These are phyloP conservation scores for Sporisorium exsertum DNA, from an alignment of 1,284 basidiomycete genomes.

Conservation along the genomic window DNA sequence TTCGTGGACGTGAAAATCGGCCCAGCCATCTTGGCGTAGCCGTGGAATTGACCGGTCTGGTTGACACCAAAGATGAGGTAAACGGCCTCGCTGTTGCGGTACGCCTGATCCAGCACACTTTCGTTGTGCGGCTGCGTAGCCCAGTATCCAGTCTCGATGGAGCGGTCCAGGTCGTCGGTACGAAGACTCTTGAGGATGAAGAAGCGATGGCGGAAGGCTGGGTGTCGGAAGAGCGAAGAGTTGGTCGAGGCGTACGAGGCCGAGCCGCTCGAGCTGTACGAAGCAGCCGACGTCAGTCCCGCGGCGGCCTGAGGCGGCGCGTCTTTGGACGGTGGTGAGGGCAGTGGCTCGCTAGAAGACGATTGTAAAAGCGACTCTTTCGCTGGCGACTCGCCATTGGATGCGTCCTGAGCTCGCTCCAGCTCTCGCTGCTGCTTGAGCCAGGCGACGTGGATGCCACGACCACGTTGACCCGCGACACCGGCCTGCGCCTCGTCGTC, in stretches of 20 bases:
- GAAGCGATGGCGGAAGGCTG: conserved; percentile 84
- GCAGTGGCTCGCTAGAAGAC: conserved; percentile 21
- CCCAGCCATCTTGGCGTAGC: conserved; percentile 68
- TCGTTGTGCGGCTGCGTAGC: conserved; percentile 95
- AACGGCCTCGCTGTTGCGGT: conserved; percentile 85
- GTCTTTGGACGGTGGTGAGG: conserved; percentile 13
- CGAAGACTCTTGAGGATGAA: conserved; percentile 87
- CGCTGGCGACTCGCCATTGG: not conserved
- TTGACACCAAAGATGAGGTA: conserved; percentile 91
- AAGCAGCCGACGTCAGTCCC: conserved; percentile 33
- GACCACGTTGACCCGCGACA: conserved; percentile 88
- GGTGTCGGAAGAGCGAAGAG: conserved; percentile 77
- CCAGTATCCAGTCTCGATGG: conserved; percentile 85
- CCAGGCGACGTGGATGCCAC: conserved; percentile 85
- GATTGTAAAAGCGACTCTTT: not conserved
- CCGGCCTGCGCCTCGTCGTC: conserved; percentile 90
- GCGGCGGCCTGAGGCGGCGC: conserved; percentile 9
- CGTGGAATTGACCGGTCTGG: conserved; percentile 76
- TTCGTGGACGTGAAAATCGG: conserved; percentile 46
- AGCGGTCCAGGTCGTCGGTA: conserved; percentile 84
- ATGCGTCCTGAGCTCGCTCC: conserved; percentile 19
- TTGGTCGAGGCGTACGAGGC: conserved; percentile 64
- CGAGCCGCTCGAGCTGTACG: conserved; percentile 51
- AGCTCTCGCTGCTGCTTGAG: conserved; percentile 73
- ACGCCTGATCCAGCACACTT: conserved; percentile 80